Base-by-base conservation (phyloP, 176 grass and related monocot species). In the Raddia guianensis region DNA sequence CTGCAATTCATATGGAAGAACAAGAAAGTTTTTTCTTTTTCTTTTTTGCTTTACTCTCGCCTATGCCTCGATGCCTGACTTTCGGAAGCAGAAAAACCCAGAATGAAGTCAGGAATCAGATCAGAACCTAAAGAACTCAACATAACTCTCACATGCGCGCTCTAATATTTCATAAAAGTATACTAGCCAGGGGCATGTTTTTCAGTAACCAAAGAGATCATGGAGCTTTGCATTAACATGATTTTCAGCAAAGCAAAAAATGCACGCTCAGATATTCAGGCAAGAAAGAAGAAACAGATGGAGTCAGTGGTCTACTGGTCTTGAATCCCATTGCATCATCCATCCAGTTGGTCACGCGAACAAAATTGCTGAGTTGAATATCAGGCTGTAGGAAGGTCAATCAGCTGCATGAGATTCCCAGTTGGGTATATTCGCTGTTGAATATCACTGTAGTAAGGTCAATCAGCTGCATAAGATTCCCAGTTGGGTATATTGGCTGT, bases 401-500 rank as follows among this genome's bases (percentile, higher is more conserved):
- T 9, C 47, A 21, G 82, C 73, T 63, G 68, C 79, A 12, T 84
- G 88, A 19, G 83, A 68, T 53, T 92, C 91, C 94, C 94, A 97
- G 63, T 90, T 83, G 2, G 85, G 87, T 75, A 94, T 97, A 64
- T 67, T 97, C 27, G 77, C 73, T 42, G 89, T 90, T 33, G 2
- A 34, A 56, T 46, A 76, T 60, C 44, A 33, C 5, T 57, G 19
- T 12, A 75, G 45, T 20, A 81, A 57, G 55, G 46, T 82, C 42
- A 89, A 43, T 9, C 47, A 21, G 82, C 73, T 63, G 68, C 79
- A 12, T 84, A 90, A 19, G 83, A 68, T 53, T 92, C 91, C 94
- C 94, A 97, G 63, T 90, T 83, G 2, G 85, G 87, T 75, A 94
- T 97, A 64, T 67, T 97, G 37, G 77, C 73, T 42, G 89, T 90